A percentile compares a stretch with the other conserved stretches of the same genome.
These are phyloP conservation scores for Zarea fungicola DNA, from an alignment of 2,329 filamentous ascomycete species.

Conservation along the genomic window DNA sequence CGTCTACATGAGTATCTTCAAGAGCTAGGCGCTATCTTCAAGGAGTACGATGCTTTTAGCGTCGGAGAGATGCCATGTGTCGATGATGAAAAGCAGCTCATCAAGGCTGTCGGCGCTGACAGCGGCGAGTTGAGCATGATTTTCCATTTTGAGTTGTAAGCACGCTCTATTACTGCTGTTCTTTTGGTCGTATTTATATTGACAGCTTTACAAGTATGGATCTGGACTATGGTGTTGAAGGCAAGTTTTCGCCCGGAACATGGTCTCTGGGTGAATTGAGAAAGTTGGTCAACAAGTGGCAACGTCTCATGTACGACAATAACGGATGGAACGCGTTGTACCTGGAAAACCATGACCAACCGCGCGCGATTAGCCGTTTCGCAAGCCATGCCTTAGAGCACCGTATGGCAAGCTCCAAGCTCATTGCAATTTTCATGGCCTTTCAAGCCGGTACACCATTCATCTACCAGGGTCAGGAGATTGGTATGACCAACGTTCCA, in stretches of 20 bases:
- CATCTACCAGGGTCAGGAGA: slow-evolving; percentile 65
- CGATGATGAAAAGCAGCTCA: slow-evolving; percentile 36
- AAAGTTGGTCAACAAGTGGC: slow-evolving; percentile 50
- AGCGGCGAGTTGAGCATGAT: slow-evolving; percentile 64
- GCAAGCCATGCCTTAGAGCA: slow-evolving; percentile 44
- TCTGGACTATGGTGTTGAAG: slow-evolving; percentile 39
- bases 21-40: slow-evolving; percentile 39
- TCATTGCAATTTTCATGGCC: slow-evolving; percentile 52
- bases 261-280: slow-evolving; percentile 50
- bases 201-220: slow-evolving; percentile 34
- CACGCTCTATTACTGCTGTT: not conserved
- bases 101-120: slow-evolving; percentile 47
- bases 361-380: slow-evolving; percentile 54
- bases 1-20: slow-evolving; percentile 41
- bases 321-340: slow-evolving; percentile 62
- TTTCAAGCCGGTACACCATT: slow-evolving; percentile 59
- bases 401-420: slow-evolving; percentile 49
- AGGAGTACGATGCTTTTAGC: slow-evolving; percentile 44
- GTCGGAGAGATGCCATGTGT: slow-evolving; percentile 48
- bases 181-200: not conserved
- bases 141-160: slow-evolving; percentile 63
- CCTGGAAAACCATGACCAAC: slow-evolving; percentile 63
- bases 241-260: slow-evolving; percentile 37
- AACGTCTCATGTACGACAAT: slow-evolving; percentile 53
- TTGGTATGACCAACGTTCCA: slow-evolving; percentile 62